A percentile compares a stretch with the other conserved stretches of the same genome.
Conservation (phyloP, 495 filamentous ascomycete genomes). For the Penicillium antarcticum region DNA sequence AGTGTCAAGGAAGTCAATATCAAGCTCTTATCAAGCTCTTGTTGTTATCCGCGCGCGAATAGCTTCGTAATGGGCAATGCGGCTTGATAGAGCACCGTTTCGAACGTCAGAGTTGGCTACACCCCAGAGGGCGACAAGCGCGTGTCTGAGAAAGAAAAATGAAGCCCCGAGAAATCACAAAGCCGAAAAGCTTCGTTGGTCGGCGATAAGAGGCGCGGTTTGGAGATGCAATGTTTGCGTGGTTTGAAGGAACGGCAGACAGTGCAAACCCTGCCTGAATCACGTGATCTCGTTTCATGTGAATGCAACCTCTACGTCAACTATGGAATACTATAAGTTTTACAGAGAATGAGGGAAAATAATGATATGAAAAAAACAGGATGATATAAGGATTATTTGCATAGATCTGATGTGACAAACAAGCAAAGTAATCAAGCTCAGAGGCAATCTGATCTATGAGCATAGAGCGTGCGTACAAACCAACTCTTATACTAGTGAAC, state of each 20-base stretch:
- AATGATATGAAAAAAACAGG: too few species aligned
- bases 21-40: conserved; percentile 1
- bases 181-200: neutral
- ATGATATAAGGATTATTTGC: too few species aligned
- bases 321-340: too few species aligned
- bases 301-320: too few species aligned
- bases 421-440: too few species aligned
- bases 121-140: conserved; percentile 13
- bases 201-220: conserved; percentile 13
- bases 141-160: neutral
- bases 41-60: neutral
- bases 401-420: too few species aligned
- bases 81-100: neutral
- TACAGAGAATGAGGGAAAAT: too few species aligned
- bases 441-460: too few species aligned
- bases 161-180: neutral
- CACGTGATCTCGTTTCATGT: neutral
- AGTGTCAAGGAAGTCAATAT: neutral
- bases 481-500: too few species aligned
- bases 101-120: neutral
- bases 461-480: too few species aligned
- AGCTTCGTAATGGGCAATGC: neutral
- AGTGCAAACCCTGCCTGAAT: conserved; percentile 42
- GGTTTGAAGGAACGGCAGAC: conserved; percentile 49
- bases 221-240: conserved; percentile 39